Conservation (phyloP, 495 filamentous ascomycete genomes). For the Neurospora intermedia region DNA sequence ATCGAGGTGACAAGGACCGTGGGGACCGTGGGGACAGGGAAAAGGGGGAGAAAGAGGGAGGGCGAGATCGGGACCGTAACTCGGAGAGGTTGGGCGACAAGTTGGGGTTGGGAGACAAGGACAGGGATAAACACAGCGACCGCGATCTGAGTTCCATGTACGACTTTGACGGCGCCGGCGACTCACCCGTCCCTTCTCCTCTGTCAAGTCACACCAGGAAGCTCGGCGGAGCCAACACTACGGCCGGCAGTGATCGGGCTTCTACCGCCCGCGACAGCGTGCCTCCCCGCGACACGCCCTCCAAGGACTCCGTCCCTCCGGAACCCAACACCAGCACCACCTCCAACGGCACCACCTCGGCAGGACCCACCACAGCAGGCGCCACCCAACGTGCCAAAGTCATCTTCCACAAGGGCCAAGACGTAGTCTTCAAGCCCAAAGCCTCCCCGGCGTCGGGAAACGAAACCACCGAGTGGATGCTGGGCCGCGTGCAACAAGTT, state of each 20-base stretch:
- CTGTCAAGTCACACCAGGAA: slow-evolving; percentile 33
- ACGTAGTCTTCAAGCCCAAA: slow-evolving; percentile 83
- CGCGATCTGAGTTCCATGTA: slow-evolving; percentile 45
- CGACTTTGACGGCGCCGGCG: slow-evolving; percentile 59
- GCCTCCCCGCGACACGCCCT: slow-evolving; percentile 36
- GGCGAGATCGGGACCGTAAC: slow-evolving; percentile 31
- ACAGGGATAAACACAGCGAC: slow-evolving; percentile 19
- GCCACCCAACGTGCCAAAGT: slow-evolving; percentile 35
- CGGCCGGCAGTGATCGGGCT: slow-evolving; percentile 32
- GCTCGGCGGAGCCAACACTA: slow-evolving; percentile 40
- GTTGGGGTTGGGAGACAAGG: not conserved
- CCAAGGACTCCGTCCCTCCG: slow-evolving; percentile 36
- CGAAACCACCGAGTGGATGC: slow-evolving; percentile 72
- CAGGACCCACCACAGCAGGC: not conserved
- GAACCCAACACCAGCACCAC: slow-evolving; percentile 19
- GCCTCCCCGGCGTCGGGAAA: slow-evolving; percentile 41
- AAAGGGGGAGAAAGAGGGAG: not conserved
- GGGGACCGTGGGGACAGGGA: not conserved
- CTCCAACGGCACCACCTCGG: not conserved
- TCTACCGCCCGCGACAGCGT: slow-evolving; percentile 30
- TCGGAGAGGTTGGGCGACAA: slow-evolving; percentile 4
- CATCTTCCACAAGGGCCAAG: slow-evolving; percentile 55
- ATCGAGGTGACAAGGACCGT: slow-evolving; percentile 1
- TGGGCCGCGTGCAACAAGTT: slow-evolving; percentile 78
- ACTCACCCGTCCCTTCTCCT: slow-evolving; percentile 60